Evolutionary conservation across 306 rosid genomes (phyloP), one percentile per base, ranked within the genome.

Genomic region (Fragaria nilgerrensis): DNA sequence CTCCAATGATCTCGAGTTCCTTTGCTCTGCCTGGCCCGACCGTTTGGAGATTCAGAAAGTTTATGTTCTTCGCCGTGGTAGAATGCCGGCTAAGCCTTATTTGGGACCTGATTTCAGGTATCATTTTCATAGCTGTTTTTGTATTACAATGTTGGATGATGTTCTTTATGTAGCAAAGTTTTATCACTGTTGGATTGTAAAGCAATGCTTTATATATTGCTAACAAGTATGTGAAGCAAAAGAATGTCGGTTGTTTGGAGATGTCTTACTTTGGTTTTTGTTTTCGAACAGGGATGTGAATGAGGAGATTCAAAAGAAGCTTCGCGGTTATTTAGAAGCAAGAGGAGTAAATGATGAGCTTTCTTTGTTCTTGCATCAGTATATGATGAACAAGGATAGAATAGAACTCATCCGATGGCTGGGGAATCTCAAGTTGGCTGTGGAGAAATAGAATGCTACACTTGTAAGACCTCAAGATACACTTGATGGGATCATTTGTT

Each of bases 11-110:
- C 82, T 92, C 58, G 90, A 87, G 89, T 89, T 92, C 22, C 41
- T 88, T 55, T 94, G 98, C 84, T 94, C 97, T 0, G 91, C 91
- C 11, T 94, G 97, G 97, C 95, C 92, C 0, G 90, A 82, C 14
- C 10, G 74, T 63, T 75, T 92, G 61, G 89, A 88, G 82, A 79
- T 94, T 83, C 90, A 87, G 82, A 90, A 78, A 80, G 85, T 89
- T 80, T 94, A 84, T 80, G 63, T 81, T 23, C 86, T 87, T 62
- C 55, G 56, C 52, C 86, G 78, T n/a, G 79, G 86, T 75, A 16
- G 67, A 17, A 82, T 64, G 82, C 85, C 49, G 16, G 70, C 87
- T 32, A 83, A 62, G 72, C 89, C 97, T 73, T 89, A 70, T 81
- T 45, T 85, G 82, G 96, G 98, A 65, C 97, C 95, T 72, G 82